A percentile compares a stretch with the other conserved stretches of the same genome.
Evolutionary conservation across 2,329 filamentous ascomycete species (phyloP).

Genomic region (Exophiala sp.): DNA sequence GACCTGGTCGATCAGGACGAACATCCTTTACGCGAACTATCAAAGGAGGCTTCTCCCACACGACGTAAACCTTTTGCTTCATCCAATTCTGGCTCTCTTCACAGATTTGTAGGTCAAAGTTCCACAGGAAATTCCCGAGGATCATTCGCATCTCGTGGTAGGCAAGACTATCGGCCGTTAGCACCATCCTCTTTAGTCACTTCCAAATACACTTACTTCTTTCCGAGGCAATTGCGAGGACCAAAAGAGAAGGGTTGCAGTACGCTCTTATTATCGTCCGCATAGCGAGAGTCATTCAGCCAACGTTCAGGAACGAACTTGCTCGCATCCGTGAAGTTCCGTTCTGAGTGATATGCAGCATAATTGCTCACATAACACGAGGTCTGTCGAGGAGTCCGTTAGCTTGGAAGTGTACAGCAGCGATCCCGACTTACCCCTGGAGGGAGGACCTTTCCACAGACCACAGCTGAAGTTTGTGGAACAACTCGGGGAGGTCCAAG

Average conservation of each 20-base stretch:
- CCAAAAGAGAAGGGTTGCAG: slow-evolving; percentile 3
- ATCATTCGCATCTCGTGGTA: slow-evolving; percentile 2
- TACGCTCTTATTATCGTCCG: not conserved
- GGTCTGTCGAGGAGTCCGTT: slow-evolving; percentile 28
- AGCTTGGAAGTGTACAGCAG: too few species aligned
- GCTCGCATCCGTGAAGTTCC: slow-evolving; percentile 2
- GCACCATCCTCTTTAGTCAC: too few species aligned
- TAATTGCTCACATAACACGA: not conserved
- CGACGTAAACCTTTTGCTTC: not conserved
- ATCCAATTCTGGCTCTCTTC: not conserved
- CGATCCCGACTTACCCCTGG: too few species aligned
- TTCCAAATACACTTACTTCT: slow-evolving; percentile 1
- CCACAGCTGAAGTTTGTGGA: slow-evolving; percentile 18
- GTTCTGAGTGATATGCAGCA: not conserved
- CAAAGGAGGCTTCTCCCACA: slow-evolving; percentile 1
- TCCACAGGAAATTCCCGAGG: not conserved
- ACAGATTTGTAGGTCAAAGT: not conserved
- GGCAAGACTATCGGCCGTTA: slow-evolving; percentile 1
- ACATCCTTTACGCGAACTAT: not conserved
- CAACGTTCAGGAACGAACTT: slow-evolving; percentile 4
- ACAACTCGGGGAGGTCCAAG: slow-evolving; percentile 31
- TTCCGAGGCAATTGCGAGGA: slow-evolving; percentile 4
- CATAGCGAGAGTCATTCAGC: not conserved
- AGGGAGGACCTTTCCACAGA: slow-evolving; percentile 6
- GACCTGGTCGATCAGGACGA: too few species aligned